A percentile compares a stretch with the other conserved stretches of the same genome.
These are phyloP conservation scores for Cochlearia excelsa DNA, from an alignment of 345 rosid species.

Conservation along the genomic window DNA sequence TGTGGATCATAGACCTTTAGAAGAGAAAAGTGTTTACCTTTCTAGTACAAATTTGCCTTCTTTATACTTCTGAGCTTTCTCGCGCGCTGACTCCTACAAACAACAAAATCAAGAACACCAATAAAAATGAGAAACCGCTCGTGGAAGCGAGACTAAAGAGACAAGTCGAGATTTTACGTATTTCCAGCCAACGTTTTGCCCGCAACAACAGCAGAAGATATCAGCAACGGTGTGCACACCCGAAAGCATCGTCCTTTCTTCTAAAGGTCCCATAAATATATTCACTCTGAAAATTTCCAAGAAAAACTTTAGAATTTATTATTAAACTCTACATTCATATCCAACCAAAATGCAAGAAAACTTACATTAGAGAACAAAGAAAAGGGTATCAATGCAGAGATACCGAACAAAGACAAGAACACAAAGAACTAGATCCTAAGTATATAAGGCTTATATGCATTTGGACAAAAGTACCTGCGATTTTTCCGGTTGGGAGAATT, in stretches of 20 bases:
- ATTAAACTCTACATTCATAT: conserved; percentile 1
- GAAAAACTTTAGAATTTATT: too few species aligned
- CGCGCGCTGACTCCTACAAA: conserved; percentile 67
- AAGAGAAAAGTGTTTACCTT: conserved; percentile 47
- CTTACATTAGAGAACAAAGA: not conserved
- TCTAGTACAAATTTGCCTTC: conserved; percentile 83
- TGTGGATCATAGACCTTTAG: conserved; percentile 1
- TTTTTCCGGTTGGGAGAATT: too few species aligned
- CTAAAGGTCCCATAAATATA: conserved; percentile 54
- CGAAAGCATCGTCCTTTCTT: conserved; percentile 77
- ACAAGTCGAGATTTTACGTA: conserved; percentile 46
- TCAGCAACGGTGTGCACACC: conserved; percentile 86
- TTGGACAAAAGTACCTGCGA: not conserved
- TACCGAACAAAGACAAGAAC: not conserved
- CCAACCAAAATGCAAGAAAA: conserved; percentile 5
- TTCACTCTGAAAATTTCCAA: conserved; percentile 52
- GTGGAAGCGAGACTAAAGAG: not conserved
- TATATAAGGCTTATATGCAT: not conserved
- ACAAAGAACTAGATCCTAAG: not conserved
- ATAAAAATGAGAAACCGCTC: not conserved
- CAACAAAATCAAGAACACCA: not conserved
- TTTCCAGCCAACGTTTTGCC: conserved; percentile 94
- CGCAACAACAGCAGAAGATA: conserved; percentile 83
- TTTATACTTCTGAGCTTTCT: conserved; percentile 70
- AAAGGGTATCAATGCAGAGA: conserved; percentile 1